Percentiles rank a stretch among this genome's conserved stretches.
These are phyloP conservation scores for Haplosporangium sp. DNA, from an alignment of 371 early-diverging fungal genomes.

Conservation along the genomic window DNA sequence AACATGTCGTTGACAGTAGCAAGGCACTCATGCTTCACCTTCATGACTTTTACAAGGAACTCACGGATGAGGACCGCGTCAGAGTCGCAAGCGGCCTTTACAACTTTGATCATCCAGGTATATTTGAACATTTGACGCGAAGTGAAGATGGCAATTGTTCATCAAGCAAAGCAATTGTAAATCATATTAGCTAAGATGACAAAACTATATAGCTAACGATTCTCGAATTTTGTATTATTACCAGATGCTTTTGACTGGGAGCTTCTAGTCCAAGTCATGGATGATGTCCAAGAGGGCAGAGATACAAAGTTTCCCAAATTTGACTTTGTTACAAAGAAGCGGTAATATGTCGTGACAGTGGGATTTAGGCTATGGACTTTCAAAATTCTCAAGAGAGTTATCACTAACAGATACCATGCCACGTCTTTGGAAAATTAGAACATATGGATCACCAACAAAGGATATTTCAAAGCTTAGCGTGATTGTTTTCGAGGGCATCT, in stretches of 20 bases:
- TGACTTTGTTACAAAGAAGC: constrained; percentile 44
- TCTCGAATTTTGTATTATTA: background rate
- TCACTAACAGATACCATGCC: background rate
- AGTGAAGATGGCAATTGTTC: background rate
- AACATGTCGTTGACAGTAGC: constrained; percentile 34
- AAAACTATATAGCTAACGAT: background rate
- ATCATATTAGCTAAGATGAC: background rate
- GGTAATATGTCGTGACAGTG: constrained; percentile 14
- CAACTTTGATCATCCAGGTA: constrained; percentile 75
- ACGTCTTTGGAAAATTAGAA: constrained; percentile 5
- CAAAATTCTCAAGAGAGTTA: no score
- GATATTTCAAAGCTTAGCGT: constrained; percentile 72
- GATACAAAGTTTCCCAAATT: constrained; percentile 39
- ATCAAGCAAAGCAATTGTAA: background rate
- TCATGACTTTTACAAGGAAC: constrained; percentile 69
- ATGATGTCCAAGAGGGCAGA: constrained; percentile 34
- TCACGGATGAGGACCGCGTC: constrained; percentile 59
- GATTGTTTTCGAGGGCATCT: constrained; percentile 93
- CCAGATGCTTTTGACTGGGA: constrained; percentile 53
- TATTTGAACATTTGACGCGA: background rate
- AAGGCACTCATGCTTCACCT: constrained; percentile 58
- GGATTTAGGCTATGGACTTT: background rate
- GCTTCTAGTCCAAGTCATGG: constrained; percentile 34
- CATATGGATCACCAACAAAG: constrained; percentile 35
- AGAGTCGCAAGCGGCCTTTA: constrained; percentile 59